Evolutionary conservation across 345 rosid genomes (phyloP).

Genomic region (Anacardium occidentale): DNA sequence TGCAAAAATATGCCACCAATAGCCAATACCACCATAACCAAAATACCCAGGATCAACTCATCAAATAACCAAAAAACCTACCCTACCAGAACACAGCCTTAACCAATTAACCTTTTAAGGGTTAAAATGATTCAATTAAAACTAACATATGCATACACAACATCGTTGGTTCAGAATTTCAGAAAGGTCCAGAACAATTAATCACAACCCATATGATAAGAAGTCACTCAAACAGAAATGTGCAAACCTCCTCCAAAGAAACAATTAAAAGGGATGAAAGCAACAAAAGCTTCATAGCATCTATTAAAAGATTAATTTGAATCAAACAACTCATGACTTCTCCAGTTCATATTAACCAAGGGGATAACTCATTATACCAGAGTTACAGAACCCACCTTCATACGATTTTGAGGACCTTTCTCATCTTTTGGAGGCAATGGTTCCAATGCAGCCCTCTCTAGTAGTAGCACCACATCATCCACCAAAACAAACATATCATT

Average conservation of each 20-base stretch:
- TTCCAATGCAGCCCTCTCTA: slow-evolving; percentile 79
- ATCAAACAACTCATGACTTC: background rate
- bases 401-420: slow-evolving; percentile 76
- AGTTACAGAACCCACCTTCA: slow-evolving; percentile 51
- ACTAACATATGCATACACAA: background rate
- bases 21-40: too few relatives aligned
- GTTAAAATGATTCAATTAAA: too few relatives aligned
- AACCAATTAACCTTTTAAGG: too few relatives aligned
- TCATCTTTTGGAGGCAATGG: slow-evolving; percentile 88
- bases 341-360: background rate
- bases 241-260: background rate
- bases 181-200: too few relatives aligned
- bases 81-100: too few relatives aligned
- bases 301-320: background rate
- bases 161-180: background rate
- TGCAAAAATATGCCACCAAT: too few relatives aligned
- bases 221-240: background rate
- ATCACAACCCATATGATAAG: too few relatives aligned
- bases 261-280: background rate
- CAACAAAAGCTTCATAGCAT: background rate
- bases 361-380: background rate
- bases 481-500: slow-evolving; percentile 75
- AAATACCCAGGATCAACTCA: too few relatives aligned
- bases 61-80: too few relatives aligned
- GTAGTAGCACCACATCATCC: slow-evolving; percentile 71